These are phyloP conservation scores for Cladosporium sp. DNA, from an alignment of 2,329 filamentous ascomycete species.

Conservation along the genomic window DNA sequence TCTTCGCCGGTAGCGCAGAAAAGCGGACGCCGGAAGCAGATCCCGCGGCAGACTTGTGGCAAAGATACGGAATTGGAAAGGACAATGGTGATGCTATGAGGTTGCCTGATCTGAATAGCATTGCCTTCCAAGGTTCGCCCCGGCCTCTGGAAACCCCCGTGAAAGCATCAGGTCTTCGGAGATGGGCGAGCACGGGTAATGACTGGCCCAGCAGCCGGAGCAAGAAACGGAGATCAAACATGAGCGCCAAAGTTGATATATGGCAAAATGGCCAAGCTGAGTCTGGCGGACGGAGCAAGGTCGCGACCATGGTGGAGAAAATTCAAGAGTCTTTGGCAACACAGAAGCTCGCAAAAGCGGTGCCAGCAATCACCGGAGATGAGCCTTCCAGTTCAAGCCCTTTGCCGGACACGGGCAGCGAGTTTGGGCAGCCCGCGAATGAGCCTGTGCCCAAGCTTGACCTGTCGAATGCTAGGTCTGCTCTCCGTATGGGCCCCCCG, in stretches of 20 bases:
- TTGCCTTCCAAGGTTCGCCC: slow-evolving; percentile 44
- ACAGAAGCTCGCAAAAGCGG: slow-evolving; percentile 23
- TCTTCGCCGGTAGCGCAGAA: slow-evolving; percentile 20
- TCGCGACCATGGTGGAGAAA: slow-evolving; percentile 37
- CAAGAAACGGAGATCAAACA: slow-evolving; percentile 37
- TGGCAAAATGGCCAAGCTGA: slow-evolving; percentile 33
- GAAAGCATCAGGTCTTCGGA: slow-evolving; percentile 43
- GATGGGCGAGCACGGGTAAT: slow-evolving; percentile 48
- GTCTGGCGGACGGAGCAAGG: slow-evolving; percentile 26
- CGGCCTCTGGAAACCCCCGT: slow-evolving; percentile 39
- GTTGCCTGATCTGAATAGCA: slow-evolving; percentile 38
- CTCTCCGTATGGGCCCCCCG: background rate
- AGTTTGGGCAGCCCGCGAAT: background rate
- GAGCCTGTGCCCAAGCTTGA: background rate
- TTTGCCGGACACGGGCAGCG: slow-evolving; percentile 32
- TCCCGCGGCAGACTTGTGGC: slow-evolving; percentile 45
- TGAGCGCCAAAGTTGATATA: slow-evolving; percentile 30
- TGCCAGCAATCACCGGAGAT: slow-evolving; percentile 17
- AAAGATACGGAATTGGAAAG: slow-evolving; percentile 36
- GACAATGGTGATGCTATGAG: slow-evolving; percentile 35
- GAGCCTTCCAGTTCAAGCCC: slow-evolving; percentile 46
- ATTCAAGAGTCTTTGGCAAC: slow-evolving; percentile 42
- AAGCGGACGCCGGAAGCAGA: slow-evolving; percentile 43
- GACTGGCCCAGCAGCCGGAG: slow-evolving; percentile 40
- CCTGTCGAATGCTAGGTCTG: background rate